Base-by-base conservation (phyloP, 192 early-diverging fungal species). In the Podochytrium sp. region DNA sequence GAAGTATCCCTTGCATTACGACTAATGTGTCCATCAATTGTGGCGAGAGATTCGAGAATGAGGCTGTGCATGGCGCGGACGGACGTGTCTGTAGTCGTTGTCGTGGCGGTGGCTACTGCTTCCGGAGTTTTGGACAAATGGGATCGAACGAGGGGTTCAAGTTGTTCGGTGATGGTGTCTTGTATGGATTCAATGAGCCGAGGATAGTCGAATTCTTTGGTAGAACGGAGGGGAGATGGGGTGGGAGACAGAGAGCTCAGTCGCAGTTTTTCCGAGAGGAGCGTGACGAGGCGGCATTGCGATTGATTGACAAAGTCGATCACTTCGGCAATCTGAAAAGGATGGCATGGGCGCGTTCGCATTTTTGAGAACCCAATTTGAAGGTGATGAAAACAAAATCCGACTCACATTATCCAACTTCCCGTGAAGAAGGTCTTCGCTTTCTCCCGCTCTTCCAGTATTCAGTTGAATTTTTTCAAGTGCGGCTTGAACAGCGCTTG, bases 231-330 rank as follows among this genome's bases (percentile, higher is more conserved):
- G 14, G 6, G 51, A 66, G 3, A 25, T 6, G 43, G 42, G n/a
- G 53, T 18, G 23, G 23, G 18, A 2, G 52, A 57, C 29, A 34
- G 1, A 12, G 65, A 23, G 7, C 23, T 51, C 6, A 6, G 59
- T 47, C 57, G 56, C 10, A 50, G 35, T 29, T 65, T 63, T 5
- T 74, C 64, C 2, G 74, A 58, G 27, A 75, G 7, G 18, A 75
- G 55, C 32, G 10, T 49, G 6, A 67, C 74, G 40, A 75, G 74
- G 2, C 74, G 74, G 53, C 62, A 65, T 66, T 75, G 74, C 3
- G 74, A 75, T 39, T 75, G 55, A 53, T 75, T 65, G 0, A 75
- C 64, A 57, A 67, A 75, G 40, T 75, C 64, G 25, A 75, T 75
- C 18, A 75, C 62, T 29, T 75, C 52, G 3, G 42, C 33, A 37